These are phyloP conservation scores for Colletotrichum spinosum DNA, from an alignment of 2,329 filamentous ascomycete species.

Conservation along the genomic window DNA sequence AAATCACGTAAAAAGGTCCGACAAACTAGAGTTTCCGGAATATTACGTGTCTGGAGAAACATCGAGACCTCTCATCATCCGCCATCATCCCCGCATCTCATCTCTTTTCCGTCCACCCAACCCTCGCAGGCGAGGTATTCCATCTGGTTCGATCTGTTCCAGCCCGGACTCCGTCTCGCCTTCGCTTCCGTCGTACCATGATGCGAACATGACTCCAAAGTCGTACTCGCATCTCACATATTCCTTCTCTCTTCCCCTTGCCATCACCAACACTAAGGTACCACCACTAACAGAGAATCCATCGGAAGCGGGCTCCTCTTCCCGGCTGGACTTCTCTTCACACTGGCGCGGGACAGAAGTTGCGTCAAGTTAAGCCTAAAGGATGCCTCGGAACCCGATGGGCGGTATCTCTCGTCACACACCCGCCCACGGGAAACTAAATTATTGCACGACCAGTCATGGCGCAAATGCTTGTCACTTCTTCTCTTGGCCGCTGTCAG, in stretches of 20 bases:
- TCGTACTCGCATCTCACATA: not conserved
- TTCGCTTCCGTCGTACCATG: no score
- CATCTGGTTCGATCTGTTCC: no score
- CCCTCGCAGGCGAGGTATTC: not conserved
- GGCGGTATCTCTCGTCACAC: not conserved
- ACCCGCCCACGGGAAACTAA: not conserved
- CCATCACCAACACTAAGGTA: no score
- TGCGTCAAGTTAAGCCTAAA: no score
- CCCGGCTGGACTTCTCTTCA: not conserved
- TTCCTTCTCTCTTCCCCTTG: not conserved
- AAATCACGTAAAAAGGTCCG: not conserved
- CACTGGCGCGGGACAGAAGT: not conserved
- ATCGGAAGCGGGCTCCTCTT: not conserved
- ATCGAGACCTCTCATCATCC: conserved; percentile 4
- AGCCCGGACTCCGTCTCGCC: no score
- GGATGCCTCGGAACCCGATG: no score
- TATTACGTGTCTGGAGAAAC: not conserved
- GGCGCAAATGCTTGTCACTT: conserved; percentile 15
- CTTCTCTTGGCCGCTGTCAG: conserved; percentile 17
- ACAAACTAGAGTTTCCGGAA: conserved; percentile 21
- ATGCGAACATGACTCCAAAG: not conserved
- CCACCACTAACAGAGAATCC: no score
- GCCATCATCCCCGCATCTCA: not conserved
- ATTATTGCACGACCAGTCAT: conserved; percentile 20
- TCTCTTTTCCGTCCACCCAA: no score